Evolutionary conservation across 2,329 filamentous ascomycete species (phyloP), one percentile per base, ranked within the genome.

Genomic region (Xylaria sp.): DNA sequence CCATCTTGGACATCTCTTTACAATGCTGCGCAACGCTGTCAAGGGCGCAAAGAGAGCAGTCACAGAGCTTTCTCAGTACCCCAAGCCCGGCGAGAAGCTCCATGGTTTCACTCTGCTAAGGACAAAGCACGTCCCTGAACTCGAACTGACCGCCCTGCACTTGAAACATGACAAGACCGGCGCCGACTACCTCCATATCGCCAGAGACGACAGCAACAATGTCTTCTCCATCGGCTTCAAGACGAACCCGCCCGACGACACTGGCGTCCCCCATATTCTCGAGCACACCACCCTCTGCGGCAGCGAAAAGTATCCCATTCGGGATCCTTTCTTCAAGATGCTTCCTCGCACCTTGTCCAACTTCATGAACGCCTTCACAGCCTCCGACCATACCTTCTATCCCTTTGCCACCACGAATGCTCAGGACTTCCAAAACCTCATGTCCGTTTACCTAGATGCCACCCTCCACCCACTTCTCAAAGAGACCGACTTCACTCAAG

Each of bases 251-350:
- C 94, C 94, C 8, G 93, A 99, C 78, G 93, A 95, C 73, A 98
- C 95, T 0, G 95, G 95, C 53, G 89, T 99, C 45, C 95, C 95
- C 17, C 95, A 99, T 79, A 98, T 99, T 70, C 84, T 99, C 60
- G 95, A 99, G 81, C 95, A 99, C 79, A 97, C 95, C 19, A 98
- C 95, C 1, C 82, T 99, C 45, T 99, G 95, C 74, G 95, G 95
- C 21, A 98, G 94, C 74, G 84, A 96, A 76, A 97, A 96, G 89
- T 97, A 94, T 75, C 95, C 95, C n/a, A 94, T 99, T 61, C 92
- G 95, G 65, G 95, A 99, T 74, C 95, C 95, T 0, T 99, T 99
- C 83, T 99, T 99, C 84, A 99, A 98, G 85, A 99, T 99, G 95
- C 86, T 99, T 25, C 95, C 95, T 21, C 89, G 95, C 70, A 97